Percentiles rank a stretch among this genome's conserved stretches.
These are phyloP conservation scores for Dioscorea dumetorum DNA, from an alignment of 106 monocot species.

Conservation along the genomic window DNA sequence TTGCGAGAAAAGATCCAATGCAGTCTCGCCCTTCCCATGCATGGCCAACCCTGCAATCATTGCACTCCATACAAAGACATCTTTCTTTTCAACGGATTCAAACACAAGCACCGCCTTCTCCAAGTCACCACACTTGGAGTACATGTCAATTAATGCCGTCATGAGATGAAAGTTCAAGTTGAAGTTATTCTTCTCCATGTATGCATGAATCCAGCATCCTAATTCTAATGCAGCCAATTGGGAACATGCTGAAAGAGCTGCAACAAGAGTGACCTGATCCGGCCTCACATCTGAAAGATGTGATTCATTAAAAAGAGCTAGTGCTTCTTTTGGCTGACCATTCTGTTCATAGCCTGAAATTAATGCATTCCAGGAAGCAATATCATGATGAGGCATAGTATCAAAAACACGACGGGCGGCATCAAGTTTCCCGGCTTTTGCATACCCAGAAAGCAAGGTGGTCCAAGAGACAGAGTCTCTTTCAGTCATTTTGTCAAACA, in stretches of 20 bases:
- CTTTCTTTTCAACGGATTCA: constrained; percentile 9
- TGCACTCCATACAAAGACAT: constrained; percentile 50
- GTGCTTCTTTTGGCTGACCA: constrained; percentile 38
- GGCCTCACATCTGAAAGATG: constrained; percentile 12
- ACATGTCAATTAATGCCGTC: constrained; percentile 61
- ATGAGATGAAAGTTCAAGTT: constrained; percentile 30
- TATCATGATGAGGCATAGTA: constrained; percentile 23
- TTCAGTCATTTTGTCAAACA: constrained; percentile 35
- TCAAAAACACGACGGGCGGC: constrained; percentile 27
- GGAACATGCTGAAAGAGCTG: constrained; percentile 33
- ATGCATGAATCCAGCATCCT: constrained; percentile 42
- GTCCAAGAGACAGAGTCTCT: constrained; percentile 53
- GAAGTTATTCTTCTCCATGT: constrained; percentile 16
- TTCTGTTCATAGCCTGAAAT: constrained; percentile 44
- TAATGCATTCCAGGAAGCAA: constrained; percentile 47
- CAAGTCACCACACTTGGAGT: constrained; percentile 54
- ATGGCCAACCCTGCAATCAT: constrained; percentile 51
- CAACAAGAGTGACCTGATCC: constrained; percentile 24
- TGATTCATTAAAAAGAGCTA: constrained; percentile 33
- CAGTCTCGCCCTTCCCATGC: constrained; percentile 35
- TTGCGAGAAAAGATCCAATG: constrained; percentile 33
- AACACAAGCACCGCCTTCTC: constrained; percentile 38
- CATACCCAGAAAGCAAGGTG: constrained; percentile 41
- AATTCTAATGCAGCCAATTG: constrained; percentile 32
- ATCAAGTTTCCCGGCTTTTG: constrained; percentile 24